Base-by-base conservation (phyloP, 192 early-diverging fungal species). In the Lobosporangium transversale region DNA sequence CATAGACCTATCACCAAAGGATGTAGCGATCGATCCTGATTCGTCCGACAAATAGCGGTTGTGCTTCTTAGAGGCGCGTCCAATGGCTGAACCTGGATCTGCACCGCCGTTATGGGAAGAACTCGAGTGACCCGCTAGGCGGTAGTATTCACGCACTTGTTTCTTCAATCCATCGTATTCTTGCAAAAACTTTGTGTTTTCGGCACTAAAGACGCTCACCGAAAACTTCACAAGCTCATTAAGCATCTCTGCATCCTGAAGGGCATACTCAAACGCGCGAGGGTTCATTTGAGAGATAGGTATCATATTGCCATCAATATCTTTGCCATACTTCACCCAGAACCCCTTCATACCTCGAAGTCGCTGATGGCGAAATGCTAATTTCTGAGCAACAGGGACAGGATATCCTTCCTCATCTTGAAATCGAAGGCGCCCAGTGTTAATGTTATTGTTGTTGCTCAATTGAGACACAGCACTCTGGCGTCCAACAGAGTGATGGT, bases 181-280 rank as follows among this genome's bases (percentile, higher is more conserved):
- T n/a, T 75, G 71, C n/a, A 75, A 35, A 31, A 75, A 75, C 51
- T 61, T 66, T 35, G 71, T 42, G 30, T 75, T 75, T 36, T 75
- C 71, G 20, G 58, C 62, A 52, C 63, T 75, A 29, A 75, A 75
- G 32, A 75, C 71, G 2, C 57, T 75, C 7, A 75, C 51, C 32
- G 71, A 75, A 40, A 75, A 75, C 36, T 65, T 61, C 10, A 75
- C 71, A 3, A 75, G 37, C 20, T 55, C 52, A 0, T 17, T 26
- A 40, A 75, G 27, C 71, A 75, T 75, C 29, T 75, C 71, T 15
- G 21, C 43, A 50, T 75, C 71, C n/a, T 51, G 50, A 24, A 75
- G 36, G 5, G 63, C 71, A 36, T 75, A 75, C n/a, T 66, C 71
- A 43, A 75, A 75, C n/a, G 71, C 71, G 10, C 63, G 57, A 2